Percentiles rank a stretch among this genome's conserved stretches.
These are phyloP conservation scores for Acacia pycnantha DNA, from an alignment of 331 rosid species.

Conservation along the genomic window DNA sequence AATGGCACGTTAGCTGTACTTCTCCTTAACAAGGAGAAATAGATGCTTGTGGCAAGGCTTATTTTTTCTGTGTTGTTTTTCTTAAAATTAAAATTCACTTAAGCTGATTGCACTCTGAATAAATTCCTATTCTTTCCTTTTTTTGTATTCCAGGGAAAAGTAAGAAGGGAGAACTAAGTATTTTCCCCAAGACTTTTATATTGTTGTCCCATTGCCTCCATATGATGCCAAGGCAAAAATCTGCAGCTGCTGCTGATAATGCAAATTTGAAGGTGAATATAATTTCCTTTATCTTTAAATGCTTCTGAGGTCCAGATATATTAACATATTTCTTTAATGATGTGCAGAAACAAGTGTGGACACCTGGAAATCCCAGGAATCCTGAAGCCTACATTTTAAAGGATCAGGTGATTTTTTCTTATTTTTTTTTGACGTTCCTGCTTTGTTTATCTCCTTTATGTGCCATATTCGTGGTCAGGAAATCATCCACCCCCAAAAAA, in stretches of 20 bases:
- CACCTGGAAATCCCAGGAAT: slow-evolving; percentile 84
- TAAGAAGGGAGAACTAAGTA: slow-evolving; percentile 93
- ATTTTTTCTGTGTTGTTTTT: neutral
- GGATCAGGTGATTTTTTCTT: slow-evolving; percentile 65
- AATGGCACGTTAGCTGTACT: neutral
- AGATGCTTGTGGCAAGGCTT: neutral
- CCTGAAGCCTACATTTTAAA: slow-evolving; percentile 78
- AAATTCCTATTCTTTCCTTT: neutral
- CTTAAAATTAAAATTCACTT: neutral
- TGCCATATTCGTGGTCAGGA: neutral
- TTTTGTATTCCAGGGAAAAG: slow-evolving; percentile 64
- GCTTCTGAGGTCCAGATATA: slow-evolving; percentile 15
- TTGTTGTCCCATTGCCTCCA: slow-evolving; percentile 83
- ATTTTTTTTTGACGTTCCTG: neutral
- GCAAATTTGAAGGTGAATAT: slow-evolving; percentile 50
- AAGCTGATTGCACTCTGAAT: neutral
- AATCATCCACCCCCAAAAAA: too few species aligned
- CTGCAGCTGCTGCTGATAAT: slow-evolving; percentile 60
- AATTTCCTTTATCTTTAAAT: neutral
- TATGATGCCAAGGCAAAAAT: slow-evolving; percentile 93
- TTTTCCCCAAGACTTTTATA: slow-evolving; percentile 69
- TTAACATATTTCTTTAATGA: slow-evolving; percentile 13
- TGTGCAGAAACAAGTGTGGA: slow-evolving; percentile 66
- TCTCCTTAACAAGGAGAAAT: neutral
- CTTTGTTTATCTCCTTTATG: neutral